Conservation (phyloP, 768 basidiomycete genomes). For the Macrolepiota dolichaula region DNA sequence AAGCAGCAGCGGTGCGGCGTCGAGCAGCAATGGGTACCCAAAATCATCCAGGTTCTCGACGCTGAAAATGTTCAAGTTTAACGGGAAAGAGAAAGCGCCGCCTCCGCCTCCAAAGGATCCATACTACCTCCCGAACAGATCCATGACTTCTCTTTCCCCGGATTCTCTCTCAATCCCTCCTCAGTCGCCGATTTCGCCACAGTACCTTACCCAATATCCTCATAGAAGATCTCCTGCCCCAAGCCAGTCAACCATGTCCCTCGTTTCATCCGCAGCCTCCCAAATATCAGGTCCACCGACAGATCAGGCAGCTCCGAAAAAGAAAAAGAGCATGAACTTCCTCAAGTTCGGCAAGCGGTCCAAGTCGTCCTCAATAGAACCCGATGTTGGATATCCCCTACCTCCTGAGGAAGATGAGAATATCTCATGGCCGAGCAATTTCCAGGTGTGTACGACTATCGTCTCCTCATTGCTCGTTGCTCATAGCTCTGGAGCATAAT, state of each 20-base stretch:
- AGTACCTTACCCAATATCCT: constrained; percentile 31
- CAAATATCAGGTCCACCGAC: constrained; percentile 21
- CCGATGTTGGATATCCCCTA: constrained; percentile 13
- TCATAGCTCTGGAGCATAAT: constrained; percentile 50
- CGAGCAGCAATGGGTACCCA: constrained; percentile 15
- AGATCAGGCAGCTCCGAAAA: constrained; percentile 19
- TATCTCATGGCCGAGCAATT: constrained; percentile 73
- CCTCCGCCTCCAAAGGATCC: constrained; percentile 66
- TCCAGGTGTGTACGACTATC: constrained; percentile 47
- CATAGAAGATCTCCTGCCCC: constrained; percentile 29
- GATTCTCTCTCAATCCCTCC: constrained; percentile 37
- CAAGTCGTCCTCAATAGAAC: constrained; percentile 20
- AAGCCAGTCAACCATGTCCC: constrained; percentile 31
- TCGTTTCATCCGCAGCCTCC: constrained; percentile 32
- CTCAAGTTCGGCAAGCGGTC: constrained; percentile 40
- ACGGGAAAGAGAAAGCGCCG: constrained; percentile 38
- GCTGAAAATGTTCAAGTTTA: constrained; percentile 31
- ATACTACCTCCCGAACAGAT: constrained; percentile 43
- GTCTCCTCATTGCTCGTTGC: not conserved
- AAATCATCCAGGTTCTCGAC: constrained; percentile 28
- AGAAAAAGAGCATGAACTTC: constrained; percentile 36
- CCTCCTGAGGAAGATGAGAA: constrained; percentile 47
- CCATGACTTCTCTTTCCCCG: constrained; percentile 45
- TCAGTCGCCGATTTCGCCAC: constrained; percentile 36
- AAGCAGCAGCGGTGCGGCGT: constrained; percentile 23